These are phyloP conservation scores for Pseudopithomyces maydicus DNA, from an alignment of 2,329 filamentous ascomycete genomes.

Conservation along the genomic window DNA sequence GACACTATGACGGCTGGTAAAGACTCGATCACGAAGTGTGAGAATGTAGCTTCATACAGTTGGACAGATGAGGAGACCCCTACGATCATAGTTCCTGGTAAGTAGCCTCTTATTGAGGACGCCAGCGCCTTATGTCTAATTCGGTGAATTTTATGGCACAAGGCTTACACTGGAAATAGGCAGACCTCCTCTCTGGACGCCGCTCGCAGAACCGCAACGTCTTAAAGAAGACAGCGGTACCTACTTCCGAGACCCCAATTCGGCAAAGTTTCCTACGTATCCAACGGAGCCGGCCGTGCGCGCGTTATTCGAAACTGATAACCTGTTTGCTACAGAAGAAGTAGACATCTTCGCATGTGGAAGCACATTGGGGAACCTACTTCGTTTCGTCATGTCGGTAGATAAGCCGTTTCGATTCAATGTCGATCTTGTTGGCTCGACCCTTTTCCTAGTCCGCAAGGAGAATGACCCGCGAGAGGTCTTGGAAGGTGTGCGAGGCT, in stretches of 20 bases:
- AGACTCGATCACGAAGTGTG: conserved; percentile 44
- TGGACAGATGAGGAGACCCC: conserved; percentile 49
- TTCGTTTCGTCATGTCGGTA: conserved; percentile 58
- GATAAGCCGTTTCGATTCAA: conserved; percentile 62
- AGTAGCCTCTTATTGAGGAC: not conserved
- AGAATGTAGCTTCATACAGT: conserved; percentile 59
- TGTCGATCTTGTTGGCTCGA: conserved; percentile 60
- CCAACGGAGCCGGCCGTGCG: conserved; percentile 58
- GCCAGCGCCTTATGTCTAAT: not conserved
- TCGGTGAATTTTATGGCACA: not conserved
- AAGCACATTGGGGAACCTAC: conserved; percentile 65
- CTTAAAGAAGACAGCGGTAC: conserved; percentile 53
- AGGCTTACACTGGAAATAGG: conserved; percentile 41
- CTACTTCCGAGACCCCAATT: conserved; percentile 62
- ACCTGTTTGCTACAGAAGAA: conserved; percentile 41
- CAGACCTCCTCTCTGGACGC: conserved; percentile 58
- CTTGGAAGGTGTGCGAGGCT: conserved; percentile 63
- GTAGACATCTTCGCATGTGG: conserved; percentile 65
- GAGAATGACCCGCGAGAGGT: conserved; percentile 64
- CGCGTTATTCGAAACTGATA: conserved; percentile 47
- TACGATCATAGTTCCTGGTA: conserved; percentile 45
- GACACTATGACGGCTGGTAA: not conserved
- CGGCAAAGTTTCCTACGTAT: conserved; percentile 55
- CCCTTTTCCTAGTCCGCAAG: conserved; percentile 67
- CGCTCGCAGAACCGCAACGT: conserved; percentile 37